Evolutionary conservation across 1,139 yeast genomes (phyloP), one percentile per base, ranked within the genome.

Genomic region (Meyerozyma smithsonii): DNA sequence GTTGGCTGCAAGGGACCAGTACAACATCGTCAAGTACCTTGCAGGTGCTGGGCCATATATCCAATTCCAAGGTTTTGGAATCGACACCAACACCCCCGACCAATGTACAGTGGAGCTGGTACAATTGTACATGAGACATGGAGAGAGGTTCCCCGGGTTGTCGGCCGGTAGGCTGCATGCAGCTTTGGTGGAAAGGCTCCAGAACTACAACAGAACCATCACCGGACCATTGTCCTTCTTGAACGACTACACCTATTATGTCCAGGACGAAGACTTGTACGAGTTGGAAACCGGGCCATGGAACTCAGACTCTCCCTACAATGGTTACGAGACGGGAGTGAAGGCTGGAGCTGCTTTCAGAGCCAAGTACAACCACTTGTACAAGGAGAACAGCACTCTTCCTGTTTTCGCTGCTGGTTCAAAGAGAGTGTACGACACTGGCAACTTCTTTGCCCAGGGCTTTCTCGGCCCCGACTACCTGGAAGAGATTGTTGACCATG

Each of bases 51-150:
- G 69, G 3, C 80, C 80, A 1, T 74, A 72, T 46, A 52, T 66
- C 18, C 73, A 69, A 43, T 58, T 64, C 36, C 62, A 64, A 8
- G 79, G 78, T 0, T 64, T 53, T 44, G 79, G 79, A 14, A 69
- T 74, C 32, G 61, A 66, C 18, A 66, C 73, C 26, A 68, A 59
- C 21, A 50, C 62, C 35, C 88, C 89, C 8, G 64, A 55, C 3
- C 67, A 68, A 37, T 77, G 86, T 53, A 56, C 63, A 8, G 66
- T 82, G 37, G 81, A 79, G 45, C 88, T 81, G 56, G 85, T 81
- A n/a, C 81, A 79, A 47, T 59, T 79, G 44, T 61, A 79, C 38
- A 69, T 74, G 42, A 74, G 92, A 54, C 92, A 84, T 50, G 92
- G 90, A n/a, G 89, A 82, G 53, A 65, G 92, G 50, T 84, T 69